These are phyloP conservation scores for Dipodascopsis tothii DNA, from an alignment of 805 yeast genomes.

Conservation along the genomic window DNA sequence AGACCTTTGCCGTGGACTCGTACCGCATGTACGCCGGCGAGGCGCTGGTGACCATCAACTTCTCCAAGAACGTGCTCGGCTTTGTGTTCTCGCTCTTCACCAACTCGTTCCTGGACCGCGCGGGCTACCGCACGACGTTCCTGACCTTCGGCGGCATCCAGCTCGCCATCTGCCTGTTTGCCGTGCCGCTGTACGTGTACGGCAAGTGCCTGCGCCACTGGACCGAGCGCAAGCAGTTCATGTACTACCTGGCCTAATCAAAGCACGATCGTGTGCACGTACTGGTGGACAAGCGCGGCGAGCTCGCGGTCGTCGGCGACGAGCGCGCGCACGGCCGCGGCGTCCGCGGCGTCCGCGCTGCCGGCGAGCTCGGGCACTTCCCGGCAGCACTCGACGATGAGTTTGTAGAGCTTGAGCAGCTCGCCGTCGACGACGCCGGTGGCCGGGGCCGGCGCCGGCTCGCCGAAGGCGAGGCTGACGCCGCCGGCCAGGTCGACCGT, in stretches of 20 bases:
- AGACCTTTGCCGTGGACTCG: conserved; percentile 49
- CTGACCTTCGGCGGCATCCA: conserved; percentile 49
- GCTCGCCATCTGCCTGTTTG: conserved; percentile 41
- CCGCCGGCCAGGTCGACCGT: too few relatives aligned
- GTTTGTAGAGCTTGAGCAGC: too few relatives aligned
- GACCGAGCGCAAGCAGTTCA: conserved; percentile 43
- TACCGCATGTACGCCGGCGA: conserved; percentile 53
- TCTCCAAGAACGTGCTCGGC: conserved; percentile 47
- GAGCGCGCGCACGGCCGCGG: too few relatives aligned
- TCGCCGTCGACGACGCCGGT: too few relatives aligned
- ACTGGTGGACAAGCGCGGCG: too few relatives aligned
- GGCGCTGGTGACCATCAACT: conserved; percentile 49
- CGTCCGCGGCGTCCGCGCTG: too few relatives aligned
- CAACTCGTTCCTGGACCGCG: conserved; percentile 37
- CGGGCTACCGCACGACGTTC: conserved; percentile 43
- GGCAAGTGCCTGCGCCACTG: conserved; percentile 47
- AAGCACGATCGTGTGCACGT: too few relatives aligned
- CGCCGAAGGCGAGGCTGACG: too few relatives aligned
- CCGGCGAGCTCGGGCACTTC: too few relatives aligned
- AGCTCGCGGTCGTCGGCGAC: too few relatives aligned
- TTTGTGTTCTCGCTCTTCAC: conserved; percentile 52
- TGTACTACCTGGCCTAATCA: conserved; percentile 30
- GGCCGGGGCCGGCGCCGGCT: too few relatives aligned
- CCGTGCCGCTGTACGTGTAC: conserved; percentile 46
- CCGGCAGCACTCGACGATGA: too few relatives aligned